Evolutionary conservation across 202 grass and related monocot species (phyloP).

Genomic region (Digitaria exilis): DNA sequence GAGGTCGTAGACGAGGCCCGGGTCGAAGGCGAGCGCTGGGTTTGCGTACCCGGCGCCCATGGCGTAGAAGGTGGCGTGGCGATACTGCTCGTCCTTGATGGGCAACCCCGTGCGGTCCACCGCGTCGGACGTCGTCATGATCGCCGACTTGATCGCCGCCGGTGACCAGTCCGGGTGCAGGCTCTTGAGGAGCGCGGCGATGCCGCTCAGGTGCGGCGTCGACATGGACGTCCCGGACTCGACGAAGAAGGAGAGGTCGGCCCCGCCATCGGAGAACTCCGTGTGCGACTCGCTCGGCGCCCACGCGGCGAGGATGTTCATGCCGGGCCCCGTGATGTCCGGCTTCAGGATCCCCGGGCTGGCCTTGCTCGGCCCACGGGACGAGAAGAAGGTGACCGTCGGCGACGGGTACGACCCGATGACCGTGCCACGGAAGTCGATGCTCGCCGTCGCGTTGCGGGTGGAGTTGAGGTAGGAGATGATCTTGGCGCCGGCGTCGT

Average conservation of each 20-base stretch:
- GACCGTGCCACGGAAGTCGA: conserved; percentile 66
- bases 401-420: conserved; percentile 64
- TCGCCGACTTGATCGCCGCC: conserved; percentile 84
- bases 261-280: conserved; percentile 43
- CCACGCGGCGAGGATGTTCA: conserved; percentile 89
- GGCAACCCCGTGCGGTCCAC: conserved; percentile 51
- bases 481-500: conserved; percentile 50
- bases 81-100: conserved; percentile 71
- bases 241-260: conserved; percentile 58
- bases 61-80: conserved; percentile 77
- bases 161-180: conserved; percentile 76
- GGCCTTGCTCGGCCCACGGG: conserved; percentile 60
- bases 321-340: conserved; percentile 79
- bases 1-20: conserved; percentile 78
- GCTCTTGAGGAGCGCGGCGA: conserved; percentile 74
- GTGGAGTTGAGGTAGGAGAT: conserved; percentile 59
- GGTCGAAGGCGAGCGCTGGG: conserved; percentile 68
- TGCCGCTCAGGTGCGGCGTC: conserved; percentile 80
- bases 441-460: conserved; percentile 48
- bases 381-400: conserved; percentile 74
- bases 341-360: conserved; percentile 83
- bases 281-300: conserved; percentile 60
- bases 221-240: conserved; percentile 92
- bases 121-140: conserved; percentile 78
- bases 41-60: conserved; percentile 83